Base-by-base conservation (phyloP, 208 protist genomes). In the Trypanosoma cruzi region DNA sequence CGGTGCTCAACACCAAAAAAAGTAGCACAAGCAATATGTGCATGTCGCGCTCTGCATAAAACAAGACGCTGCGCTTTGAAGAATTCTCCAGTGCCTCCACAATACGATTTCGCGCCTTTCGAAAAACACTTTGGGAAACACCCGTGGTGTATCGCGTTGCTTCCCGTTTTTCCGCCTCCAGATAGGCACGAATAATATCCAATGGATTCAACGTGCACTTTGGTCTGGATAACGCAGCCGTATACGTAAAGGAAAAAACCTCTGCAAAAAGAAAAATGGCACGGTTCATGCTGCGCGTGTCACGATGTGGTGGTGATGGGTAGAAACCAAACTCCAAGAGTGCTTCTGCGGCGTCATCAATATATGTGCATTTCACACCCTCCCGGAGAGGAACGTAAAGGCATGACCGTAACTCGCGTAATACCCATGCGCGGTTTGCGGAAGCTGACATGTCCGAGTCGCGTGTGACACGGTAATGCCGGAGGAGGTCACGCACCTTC, bases 211-310 rank as follows among this genome's bases (percentile, higher is more conserved):
- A 53, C 0, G 79, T 76, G 60, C 80, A 82, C 66, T 86, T 85
- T 31, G 88, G 88, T 4, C 91, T 72, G 2, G 89, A 67, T 3
- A 89, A 42, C 1, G 80, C 55, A 0, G 66, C 85, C 14, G 68
- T 56, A 60, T 84, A 90, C 14, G 91, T 96, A 75, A 94, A 94
- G 40, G 91, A 94, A 62, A 90, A 92, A 42, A 88, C 66, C 16
- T 96, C 88, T 0, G 88, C 80, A 63, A 96, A 94, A 65, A 94
- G 75, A 73, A 81, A 96, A 58, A 96, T 89, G 68, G 85, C 90
- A 28, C 80, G 82, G 72, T 96, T 94, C 70, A 86, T 79, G 62
- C 65, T 93, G 20, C 73, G 54, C 13, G 75, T 77, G 66, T 96
- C 88, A 46, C 71, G 63, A 22, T 86, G 81, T 14, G 64, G 49